These are phyloP conservation scores for Xerocomus nothofagi DNA, from an alignment of 1,284 basidiomycete species.

Conservation along the genomic window DNA sequence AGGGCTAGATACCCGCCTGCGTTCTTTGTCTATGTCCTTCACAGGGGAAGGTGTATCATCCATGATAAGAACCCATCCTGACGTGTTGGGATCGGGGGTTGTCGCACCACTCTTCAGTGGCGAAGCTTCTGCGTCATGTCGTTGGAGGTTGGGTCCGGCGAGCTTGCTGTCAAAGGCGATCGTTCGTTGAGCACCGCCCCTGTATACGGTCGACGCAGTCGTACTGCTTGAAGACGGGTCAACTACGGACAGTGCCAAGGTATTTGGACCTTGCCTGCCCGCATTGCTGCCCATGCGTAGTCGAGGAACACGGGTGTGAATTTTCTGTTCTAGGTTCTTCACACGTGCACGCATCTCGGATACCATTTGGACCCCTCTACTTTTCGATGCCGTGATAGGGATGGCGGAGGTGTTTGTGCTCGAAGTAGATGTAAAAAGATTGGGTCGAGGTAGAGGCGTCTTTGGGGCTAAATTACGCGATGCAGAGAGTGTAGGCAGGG, in stretches of 20 bases:
- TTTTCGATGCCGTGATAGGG: conserved; percentile 56
- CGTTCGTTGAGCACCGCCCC: conserved; percentile 19
- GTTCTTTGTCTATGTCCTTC: conserved; percentile 54
- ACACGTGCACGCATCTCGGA: conserved; percentile 84
- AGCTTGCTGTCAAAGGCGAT: conserved; percentile 24
- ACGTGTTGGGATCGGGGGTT: conserved; percentile 54
- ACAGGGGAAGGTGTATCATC: conserved; percentile 74
- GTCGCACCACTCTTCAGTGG: conserved; percentile 46
- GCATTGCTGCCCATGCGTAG: conserved; percentile 74
- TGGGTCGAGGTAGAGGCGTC: conserved; percentile 46
- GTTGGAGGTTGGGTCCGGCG: conserved; percentile 26
- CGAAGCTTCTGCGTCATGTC: conserved; percentile 38
- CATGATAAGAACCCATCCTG: conserved; percentile 83
- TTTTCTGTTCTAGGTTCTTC: conserved; percentile 76
- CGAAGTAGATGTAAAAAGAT: conserved; percentile 43
- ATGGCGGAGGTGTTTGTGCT: conserved; percentile 34
- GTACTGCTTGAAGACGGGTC: conserved; percentile 37
- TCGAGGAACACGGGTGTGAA: conserved; percentile 79
- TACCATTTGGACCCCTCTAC: conserved; percentile 84
- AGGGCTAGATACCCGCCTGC: conserved; percentile 62
- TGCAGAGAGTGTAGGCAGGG: conserved; percentile 50
- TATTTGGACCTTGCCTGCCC: conserved; percentile 44
- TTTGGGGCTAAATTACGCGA: conserved; percentile 48
- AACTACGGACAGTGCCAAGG: conserved; percentile 37
- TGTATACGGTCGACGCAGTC: conserved; percentile 32